Evolutionary conservation across 257 asterid genomes (phyloP).

Genomic region (Mitragyna speciosa): DNA sequence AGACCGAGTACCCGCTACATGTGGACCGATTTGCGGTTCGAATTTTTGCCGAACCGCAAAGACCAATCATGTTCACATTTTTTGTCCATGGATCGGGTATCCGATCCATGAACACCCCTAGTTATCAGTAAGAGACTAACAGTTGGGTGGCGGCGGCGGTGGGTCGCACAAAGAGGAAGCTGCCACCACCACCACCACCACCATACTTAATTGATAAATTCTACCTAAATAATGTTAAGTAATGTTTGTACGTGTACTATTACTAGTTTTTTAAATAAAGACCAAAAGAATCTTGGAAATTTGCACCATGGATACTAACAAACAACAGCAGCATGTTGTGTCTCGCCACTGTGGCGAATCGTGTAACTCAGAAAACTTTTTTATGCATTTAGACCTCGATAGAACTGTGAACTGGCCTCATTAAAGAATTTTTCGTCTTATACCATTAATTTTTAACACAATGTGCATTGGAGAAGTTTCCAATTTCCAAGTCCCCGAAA

Average conservation of each 20-base stretch:
- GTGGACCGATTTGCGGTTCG: too few species aligned
- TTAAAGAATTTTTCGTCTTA: too few species aligned
- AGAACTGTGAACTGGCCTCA: too few species aligned
- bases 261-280: neutral
- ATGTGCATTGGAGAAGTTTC: neutral
- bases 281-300: constrained; percentile 25
- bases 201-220: neutral
- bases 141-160: neutral
- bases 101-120: too few species aligned
- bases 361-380: neutral
- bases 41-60: too few species aligned
- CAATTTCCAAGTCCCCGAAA: neutral
- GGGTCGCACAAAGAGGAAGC: constrained; percentile 19
- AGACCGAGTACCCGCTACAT: too few species aligned
- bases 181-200: constrained; percentile 5
- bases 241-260: too few species aligned
- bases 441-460: too few species aligned
- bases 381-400: too few species aligned
- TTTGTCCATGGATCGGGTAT: too few species aligned
- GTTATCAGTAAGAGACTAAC: neutral
- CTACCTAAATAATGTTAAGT: neutral
- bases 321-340: constrained; percentile 14
- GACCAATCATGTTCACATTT: too few species aligned
- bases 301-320: neutral
- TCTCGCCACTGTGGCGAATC: constrained; percentile 15